These are phyloP conservation scores for Populus hybrid DNA, from an alignment of 441 rosid genomes.

Conservation along the genomic window DNA sequence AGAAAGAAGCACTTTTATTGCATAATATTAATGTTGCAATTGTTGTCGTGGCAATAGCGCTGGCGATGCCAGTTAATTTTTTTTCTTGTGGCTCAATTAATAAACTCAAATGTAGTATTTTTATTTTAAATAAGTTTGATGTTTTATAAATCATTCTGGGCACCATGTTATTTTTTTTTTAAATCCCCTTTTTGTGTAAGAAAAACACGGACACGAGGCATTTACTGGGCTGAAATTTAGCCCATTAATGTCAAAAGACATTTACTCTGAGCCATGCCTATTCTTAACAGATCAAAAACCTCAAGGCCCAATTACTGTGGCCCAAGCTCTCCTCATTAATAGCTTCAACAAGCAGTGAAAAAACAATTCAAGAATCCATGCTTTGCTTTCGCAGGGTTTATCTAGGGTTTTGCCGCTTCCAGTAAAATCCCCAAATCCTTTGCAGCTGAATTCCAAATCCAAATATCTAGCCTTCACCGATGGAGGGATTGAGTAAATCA, in stretches of 20 bases:
- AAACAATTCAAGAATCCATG: neutral
- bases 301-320: neutral
- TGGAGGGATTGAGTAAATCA: slow-evolving; percentile 73
- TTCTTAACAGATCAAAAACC: neutral
- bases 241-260: neutral
- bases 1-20: too few relatives aligned
- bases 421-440: neutral
- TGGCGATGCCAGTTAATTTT: too few relatives aligned
- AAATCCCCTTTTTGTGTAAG: too few relatives aligned
- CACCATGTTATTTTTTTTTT: too few relatives aligned
- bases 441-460: neutral
- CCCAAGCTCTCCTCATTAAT: neutral
- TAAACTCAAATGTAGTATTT: too few relatives aligned
- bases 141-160: too few relatives aligned
- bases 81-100: too few relatives aligned
- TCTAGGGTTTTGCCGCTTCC: neutral
- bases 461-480: slow-evolving; percentile 6
- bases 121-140: too few relatives aligned
- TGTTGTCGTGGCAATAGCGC: too few relatives aligned
- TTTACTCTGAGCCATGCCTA: neutral
- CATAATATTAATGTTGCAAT: too few relatives aligned
- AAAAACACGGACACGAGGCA: too few relatives aligned
- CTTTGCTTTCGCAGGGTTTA: neutral
- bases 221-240: neutral
- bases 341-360: neutral